A percentile compares a stretch with the other conserved stretches of the same genome.
These are phyloP conservation scores for Cubamyces lactineus DNA, from an alignment of 768 basidiomycete genomes.

Conservation along the genomic window DNA sequence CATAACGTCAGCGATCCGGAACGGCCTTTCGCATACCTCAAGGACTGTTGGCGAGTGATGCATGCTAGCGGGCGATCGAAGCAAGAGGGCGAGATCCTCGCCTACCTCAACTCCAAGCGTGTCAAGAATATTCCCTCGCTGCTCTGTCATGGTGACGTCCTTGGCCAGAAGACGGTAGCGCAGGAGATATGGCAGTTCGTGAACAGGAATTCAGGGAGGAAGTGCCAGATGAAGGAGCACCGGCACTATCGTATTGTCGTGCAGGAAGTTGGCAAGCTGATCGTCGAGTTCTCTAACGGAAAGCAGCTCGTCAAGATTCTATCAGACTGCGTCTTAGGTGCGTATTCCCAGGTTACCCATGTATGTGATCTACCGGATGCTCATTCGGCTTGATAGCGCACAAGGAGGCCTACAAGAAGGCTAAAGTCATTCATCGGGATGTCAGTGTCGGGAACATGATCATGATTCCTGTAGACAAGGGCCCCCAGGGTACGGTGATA, in stretches of 20 bases:
- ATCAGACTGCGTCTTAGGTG: neutral
- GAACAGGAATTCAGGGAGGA: neutral
- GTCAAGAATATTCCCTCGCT: constrained; percentile 1
- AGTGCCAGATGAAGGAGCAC: neutral
- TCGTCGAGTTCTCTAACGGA: neutral
- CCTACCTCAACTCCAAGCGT: neutral
- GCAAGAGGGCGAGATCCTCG: constrained; percentile 6
- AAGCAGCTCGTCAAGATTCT: neutral
- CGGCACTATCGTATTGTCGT: constrained; percentile 14
- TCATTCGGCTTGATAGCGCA: constrained; percentile 6
- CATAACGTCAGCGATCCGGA: neutral
- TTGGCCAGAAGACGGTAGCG: neutral
- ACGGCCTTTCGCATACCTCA: constrained; percentile 1
- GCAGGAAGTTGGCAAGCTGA: constrained; percentile 3
- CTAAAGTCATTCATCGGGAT: constrained; percentile 13
- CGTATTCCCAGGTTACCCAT: neutral
- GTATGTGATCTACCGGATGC: no score
- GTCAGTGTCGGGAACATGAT: constrained; percentile 21
- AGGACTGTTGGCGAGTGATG: constrained; percentile 11
- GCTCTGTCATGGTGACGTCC: constrained; percentile 6
- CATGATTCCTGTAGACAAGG: neutral
- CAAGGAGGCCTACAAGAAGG: constrained; percentile 3
- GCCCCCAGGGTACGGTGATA: no score
- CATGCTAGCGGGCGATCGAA: neutral
- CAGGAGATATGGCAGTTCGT: neutral